Percentiles rank a stretch among this genome's conserved stretches.
These are phyloP conservation scores for Backusella mclennaniae DNA, from an alignment of 192 early-diverging fungal genomes.

Conservation along the genomic window DNA sequence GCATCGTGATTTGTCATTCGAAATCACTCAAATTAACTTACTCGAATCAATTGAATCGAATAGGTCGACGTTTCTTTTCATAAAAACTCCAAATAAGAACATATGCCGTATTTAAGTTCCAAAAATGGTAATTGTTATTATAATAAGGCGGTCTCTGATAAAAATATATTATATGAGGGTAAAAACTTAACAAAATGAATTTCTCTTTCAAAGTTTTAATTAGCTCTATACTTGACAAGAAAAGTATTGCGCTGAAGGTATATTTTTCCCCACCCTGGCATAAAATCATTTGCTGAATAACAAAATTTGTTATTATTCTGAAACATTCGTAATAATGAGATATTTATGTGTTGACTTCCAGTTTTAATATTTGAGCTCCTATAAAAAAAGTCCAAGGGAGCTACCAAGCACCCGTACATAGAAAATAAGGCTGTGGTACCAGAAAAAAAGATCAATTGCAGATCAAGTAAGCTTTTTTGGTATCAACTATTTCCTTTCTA, in stretches of 20 bases:
- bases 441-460: too few species aligned
- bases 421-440: too few species aligned
- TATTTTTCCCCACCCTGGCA: background rate
- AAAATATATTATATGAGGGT: background rate
- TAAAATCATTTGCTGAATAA: background rate
- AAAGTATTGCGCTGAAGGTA: background rate
- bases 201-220: too few species aligned
- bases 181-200: background rate
- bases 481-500: too few species aligned
- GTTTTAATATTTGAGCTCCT: background rate
- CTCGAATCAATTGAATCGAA: background rate
- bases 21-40: background rate
- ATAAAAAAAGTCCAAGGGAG: background rate
- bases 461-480: too few species aligned
- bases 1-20: background rate
- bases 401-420: too few species aligned
- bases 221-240: too few species aligned
- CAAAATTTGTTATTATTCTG: background rate
- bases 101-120: background rate
- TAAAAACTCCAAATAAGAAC: background rate
- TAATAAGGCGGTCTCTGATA: background rate
- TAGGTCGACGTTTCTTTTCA: background rate
- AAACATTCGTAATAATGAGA: background rate
- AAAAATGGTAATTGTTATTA: too few species aligned
- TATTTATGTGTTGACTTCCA: background rate